Percentiles rank a stretch among this genome's conserved stretches.
Conservation (phyloP, 768 basidiomycete genomes). For the Tulasnella sp. region DNA sequence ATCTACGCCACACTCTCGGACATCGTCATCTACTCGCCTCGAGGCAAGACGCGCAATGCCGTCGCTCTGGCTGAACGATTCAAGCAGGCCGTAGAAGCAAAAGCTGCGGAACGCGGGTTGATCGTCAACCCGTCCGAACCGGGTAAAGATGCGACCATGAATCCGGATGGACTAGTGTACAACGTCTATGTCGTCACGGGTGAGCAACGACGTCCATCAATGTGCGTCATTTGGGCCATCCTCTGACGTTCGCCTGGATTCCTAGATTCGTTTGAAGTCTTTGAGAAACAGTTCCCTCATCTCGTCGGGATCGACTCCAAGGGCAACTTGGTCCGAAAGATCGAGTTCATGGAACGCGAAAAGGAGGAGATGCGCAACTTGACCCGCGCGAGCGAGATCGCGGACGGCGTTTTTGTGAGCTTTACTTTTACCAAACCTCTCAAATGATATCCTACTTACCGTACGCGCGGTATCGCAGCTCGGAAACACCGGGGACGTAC, state of each 20-base stretch:
- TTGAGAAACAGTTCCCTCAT: slow-evolving; percentile 24
- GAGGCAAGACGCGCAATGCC: slow-evolving; percentile 42
- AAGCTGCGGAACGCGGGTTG: slow-evolving; percentile 37
- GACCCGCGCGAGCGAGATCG: slow-evolving; percentile 70
- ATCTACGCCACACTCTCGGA: slow-evolving; percentile 85
- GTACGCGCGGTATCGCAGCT: slow-evolving; percentile 37
- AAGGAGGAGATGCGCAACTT: slow-evolving; percentile 84
- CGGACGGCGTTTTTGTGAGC: slow-evolving; percentile 25
- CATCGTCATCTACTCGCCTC: slow-evolving; percentile 76
- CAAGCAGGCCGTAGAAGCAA: slow-evolving; percentile 47
- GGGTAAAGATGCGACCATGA: neutral
- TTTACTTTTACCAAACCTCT: neutral
- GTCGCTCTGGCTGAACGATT: slow-evolving; percentile 54
- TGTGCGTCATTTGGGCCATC: neutral
- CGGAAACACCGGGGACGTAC: slow-evolving; percentile 78
- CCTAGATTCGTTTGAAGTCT: slow-evolving; percentile 25
- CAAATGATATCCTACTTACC: neutral
- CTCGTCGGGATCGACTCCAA: slow-evolving; percentile 25
- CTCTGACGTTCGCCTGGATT: neutral
- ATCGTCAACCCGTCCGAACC: slow-evolving; percentile 14
- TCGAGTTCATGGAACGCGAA: slow-evolving; percentile 75
- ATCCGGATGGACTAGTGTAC: slow-evolving; percentile 31
- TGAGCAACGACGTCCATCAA: neutral
- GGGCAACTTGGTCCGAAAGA: slow-evolving; percentile 23
- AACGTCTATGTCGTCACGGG: slow-evolving; percentile 71